These are phyloP conservation scores for Anthracocystis setariae DNA, from an alignment of 1,284 basidiomycete species.

Conservation along the genomic window DNA sequence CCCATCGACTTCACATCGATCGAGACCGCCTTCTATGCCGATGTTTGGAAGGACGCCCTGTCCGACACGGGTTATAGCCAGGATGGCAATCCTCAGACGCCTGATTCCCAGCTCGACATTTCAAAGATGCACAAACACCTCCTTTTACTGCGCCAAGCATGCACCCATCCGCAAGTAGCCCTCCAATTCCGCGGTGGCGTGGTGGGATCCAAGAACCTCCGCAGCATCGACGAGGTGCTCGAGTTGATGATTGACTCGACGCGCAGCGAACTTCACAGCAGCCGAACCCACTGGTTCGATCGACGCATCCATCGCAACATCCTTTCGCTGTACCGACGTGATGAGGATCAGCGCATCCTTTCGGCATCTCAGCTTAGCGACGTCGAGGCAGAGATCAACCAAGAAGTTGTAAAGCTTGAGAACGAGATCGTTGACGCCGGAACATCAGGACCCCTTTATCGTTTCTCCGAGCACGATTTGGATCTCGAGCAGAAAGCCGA, in stretches of 20 bases:
- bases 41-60: constrained; percentile 52
- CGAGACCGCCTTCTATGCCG: constrained; percentile 61
- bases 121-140: constrained; percentile 52
- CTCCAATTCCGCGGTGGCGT: constrained; percentile 38
- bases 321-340: constrained; percentile 52
- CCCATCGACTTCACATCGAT: constrained; percentile 63
- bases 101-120: constrained; percentile 41
- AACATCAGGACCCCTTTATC: constrained; percentile 46
- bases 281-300: constrained; percentile 27
- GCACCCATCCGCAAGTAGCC: constrained; percentile 64
- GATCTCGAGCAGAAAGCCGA: constrained; percentile 28
- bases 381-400: constrained; percentile 35
- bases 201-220: constrained; percentile 48
- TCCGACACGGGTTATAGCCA: constrained; percentile 33
- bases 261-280: constrained; percentile 36
- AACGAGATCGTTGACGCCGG: constrained; percentile 33
- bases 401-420: constrained; percentile 27
- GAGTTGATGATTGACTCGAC: constrained; percentile 60
- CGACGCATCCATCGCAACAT: constrained; percentile 52
- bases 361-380: constrained; percentile 35
- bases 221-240: constrained; percentile 63
- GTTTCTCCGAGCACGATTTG: constrained; percentile 39
- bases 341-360: constrained; percentile 36
- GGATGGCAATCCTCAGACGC: constrained; percentile 39
- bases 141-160: constrained; percentile 60